A percentile compares a stretch with the other conserved stretches of the same genome.
Evolutionary conservation across 192 early-diverging fungal genomes (phyloP).

Genomic region (Coemansia sp.): DNA sequence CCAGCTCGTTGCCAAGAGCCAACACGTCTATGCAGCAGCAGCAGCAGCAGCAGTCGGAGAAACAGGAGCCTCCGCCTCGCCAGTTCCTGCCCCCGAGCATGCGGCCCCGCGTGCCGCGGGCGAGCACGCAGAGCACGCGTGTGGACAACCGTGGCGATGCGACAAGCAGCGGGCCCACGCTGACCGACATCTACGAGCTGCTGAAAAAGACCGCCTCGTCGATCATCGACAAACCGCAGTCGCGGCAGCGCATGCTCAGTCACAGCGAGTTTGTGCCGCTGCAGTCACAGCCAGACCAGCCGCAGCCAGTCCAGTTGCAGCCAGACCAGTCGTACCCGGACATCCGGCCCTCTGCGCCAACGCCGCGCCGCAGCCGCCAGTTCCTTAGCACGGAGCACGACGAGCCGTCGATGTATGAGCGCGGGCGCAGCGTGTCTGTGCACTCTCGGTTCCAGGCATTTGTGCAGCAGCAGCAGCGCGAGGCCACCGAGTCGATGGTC

Average conservation of each 20-base stretch:
- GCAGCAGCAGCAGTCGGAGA: no score
- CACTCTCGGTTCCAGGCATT: slow-evolving; percentile 13
- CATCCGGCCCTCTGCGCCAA: slow-evolving; percentile 30
- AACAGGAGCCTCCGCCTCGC: no score
- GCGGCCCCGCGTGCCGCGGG: background rate
- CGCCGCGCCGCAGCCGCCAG: slow-evolving; percentile 29
- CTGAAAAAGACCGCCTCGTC: slow-evolving; percentile 24
- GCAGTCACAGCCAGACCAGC: background rate
- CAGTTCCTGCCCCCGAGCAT: no score
- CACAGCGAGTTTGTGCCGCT: background rate
- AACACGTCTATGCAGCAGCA: no score
- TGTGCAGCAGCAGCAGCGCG: slow-evolving; percentile 5
- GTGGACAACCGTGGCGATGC: no score
- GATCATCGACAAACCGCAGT: background rate
- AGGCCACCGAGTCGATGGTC: slow-evolving; percentile 9
- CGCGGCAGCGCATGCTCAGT: no score
- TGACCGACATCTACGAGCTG: slow-evolving; percentile 41
- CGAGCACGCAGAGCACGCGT: background rate
- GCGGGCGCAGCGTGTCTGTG: background rate
- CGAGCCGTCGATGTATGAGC: background rate
- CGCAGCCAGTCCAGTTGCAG: no score
- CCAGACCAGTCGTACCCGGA: slow-evolving; percentile 10
- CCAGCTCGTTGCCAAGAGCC: no score
- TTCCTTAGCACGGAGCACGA: background rate
- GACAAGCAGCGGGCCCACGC: slow-evolving; percentile 13